phyloP scores from a whole-genome alignment of 352 stramenopile species.

The Phytophthora citricola region DNA sequence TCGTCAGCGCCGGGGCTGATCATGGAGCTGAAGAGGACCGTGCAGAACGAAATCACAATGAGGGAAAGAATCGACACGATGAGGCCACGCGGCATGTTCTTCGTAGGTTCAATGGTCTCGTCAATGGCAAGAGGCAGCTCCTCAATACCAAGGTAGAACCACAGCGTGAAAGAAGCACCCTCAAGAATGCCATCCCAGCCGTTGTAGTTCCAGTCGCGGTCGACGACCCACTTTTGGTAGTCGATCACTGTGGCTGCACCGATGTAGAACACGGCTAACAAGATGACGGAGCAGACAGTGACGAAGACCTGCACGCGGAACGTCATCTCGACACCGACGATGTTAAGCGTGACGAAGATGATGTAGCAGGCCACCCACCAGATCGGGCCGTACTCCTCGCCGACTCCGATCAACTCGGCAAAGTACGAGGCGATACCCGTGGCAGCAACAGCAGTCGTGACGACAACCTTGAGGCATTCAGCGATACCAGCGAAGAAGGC shows the following conservation, averaged over 20 bases:
- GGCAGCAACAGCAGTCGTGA: constrained; percentile 57
- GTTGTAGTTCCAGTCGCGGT: constrained; percentile 55
- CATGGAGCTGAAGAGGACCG: constrained; percentile 63
- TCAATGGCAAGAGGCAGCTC: constrained; percentile 63
- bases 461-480: constrained; percentile 59
- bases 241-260: constrained; percentile 48
- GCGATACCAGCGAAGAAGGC: constrained; percentile 63
- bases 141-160: constrained; percentile 40
- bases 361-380: constrained; percentile 63
- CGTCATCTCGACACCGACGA: constrained; percentile 56
- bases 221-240: constrained; percentile 54
- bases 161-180: constrained; percentile 62
- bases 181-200: constrained; percentile 52
- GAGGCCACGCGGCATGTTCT: constrained; percentile 63
- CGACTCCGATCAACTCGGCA: constrained; percentile 46
- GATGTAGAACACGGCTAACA: constrained; percentile 62
- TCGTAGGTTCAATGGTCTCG: constrained; percentile 60
- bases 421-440: constrained; percentile 64
- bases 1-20: constrained; percentile 51
- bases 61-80: constrained; percentile 56
- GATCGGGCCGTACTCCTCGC: constrained; percentile 35
- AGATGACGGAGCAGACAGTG: constrained; percentile 50
- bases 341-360: constrained; percentile 56
- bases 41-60: constrained; percentile 52
- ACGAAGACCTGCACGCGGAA: constrained; percentile 59